Base-by-base conservation (phyloP, 352 stramenopile species). In the Phytopythium litorale region DNA sequence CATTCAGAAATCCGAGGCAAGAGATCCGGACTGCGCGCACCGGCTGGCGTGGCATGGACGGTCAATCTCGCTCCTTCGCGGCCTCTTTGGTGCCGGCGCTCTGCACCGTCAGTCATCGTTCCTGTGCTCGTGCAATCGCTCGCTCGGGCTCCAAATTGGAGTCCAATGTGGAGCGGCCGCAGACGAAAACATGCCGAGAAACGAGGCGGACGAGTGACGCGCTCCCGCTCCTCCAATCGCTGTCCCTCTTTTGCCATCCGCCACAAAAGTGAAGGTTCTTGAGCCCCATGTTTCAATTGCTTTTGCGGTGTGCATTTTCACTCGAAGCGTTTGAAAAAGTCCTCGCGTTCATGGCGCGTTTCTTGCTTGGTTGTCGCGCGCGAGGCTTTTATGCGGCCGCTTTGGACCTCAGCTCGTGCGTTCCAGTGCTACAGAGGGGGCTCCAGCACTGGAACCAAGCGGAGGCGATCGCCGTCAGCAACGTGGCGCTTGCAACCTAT, bases 1-100 rank as follows among this genome's bases (percentile, higher is more conserved):
- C 46, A 52, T 33, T 28, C 46, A 32, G 46, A 33, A 52, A 52
- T 52, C 46, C 46, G 11, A 33, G 15, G 18, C 46, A 19, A 52
- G 46, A 52, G 46, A 52, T 52, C 46, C 46, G 46, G 46, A 52
- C n/a, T 28, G 18, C 43, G 43, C 25, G 37, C 37, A 4, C 43
- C 43, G 19, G 19, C 43, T 30, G 43, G 19, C 12, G 43, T 48
- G 42, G 42, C 42, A 38, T 43, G 37, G 37, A 43, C 37, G 18
- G 37, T 18, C 37, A 43, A 43, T 43, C 40, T 4, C 40, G 15
- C 40, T 18, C 40, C 0, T 9, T 46, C 7, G 40, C 40, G 18
- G 16, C 9, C 18, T 7, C 40, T 23, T 23, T 23, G 18, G 40
- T 11, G 40, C 4, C 40, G 18, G 40, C 21, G 46, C 46, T 52